Evolutionary conservation across 164 flowering plant species (phyloP), one percentile per base, ranked within the genome.

Genomic region (Houttuynia cordata): DNA sequence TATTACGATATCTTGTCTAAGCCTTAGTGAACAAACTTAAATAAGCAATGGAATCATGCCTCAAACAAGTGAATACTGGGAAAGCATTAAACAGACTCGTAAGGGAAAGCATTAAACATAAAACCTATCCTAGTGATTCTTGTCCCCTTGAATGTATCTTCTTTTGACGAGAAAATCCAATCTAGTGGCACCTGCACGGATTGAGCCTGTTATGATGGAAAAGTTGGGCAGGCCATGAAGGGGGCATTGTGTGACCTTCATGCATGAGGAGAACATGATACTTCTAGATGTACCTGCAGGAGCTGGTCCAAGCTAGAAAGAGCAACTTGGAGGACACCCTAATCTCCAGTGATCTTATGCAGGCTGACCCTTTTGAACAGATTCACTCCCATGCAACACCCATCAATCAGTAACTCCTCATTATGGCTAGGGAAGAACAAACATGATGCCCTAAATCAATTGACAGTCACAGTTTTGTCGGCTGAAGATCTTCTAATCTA

Each of bases 301-400:
- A 54, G 30, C 17, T 14, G 34, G 14, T 45, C 17, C 17, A 17
- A 45, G 14, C 17, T 12, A 54, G 57, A 24, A n/a, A 20, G 18
- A 20, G 15, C 18, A 23, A 54, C 30, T 23, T 23, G 30, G 57
- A 54, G 21, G 49, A 54, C 57, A 54, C 57, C 57, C 57, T 24
- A 54, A 54, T 54, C 57, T 54, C 57, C 34, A 54, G 34, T 54
- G 37, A 54, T 54, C 57, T 54, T 54, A 23, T 23, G 24, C 30
- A 54, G 30, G 13, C 24, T 24, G 30, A 30, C 57, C 34, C 18
- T 54, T 24, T 30, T 54, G 34, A 23, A 54, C 34, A 54, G 57
- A 54, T 54, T 54, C 57, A 54, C 57, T 54, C 30, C 17, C 30
- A 54, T 13, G 57, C 18, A 17, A 23, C 21, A 34, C 30, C 34